Conservation (phyloP, 805 yeast genomes). For the Saturnispora besseyi region DNA sequence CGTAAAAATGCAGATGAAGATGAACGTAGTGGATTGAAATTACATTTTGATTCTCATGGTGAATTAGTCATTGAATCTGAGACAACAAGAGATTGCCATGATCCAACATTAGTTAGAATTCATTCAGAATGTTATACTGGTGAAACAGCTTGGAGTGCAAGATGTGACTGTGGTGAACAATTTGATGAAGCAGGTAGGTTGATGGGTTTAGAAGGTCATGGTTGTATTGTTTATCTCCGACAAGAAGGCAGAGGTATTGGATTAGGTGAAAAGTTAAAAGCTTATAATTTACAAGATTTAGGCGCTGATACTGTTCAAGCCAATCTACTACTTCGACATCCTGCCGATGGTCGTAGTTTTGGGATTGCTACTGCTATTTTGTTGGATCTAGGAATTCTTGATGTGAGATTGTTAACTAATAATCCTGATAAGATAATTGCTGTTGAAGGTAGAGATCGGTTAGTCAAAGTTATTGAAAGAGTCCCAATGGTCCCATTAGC, state of each 20-base stretch:
- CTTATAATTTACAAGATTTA: slow-evolving; percentile 91
- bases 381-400: slow-evolving; percentile 64
- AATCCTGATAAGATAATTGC: slow-evolving; percentile 95
- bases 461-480: slow-evolving; percentile 72
- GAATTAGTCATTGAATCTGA: slow-evolving; percentile 26
- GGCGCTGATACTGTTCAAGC: slow-evolving; percentile 99
- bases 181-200: slow-evolving; percentile 94
- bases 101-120: slow-evolving; percentile 68
- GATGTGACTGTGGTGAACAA: slow-evolving; percentile 99
- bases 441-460: slow-evolving; percentile 77
- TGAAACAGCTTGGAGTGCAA: slow-evolving; percentile 97
- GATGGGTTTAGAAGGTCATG: slow-evolving; percentile 82
- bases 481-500: slow-evolving; percentile 97
- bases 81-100: slow-evolving; percentile 17
- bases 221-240: slow-evolving; percentile 89
- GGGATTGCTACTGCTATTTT: slow-evolving; percentile 90
- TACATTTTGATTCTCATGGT: slow-evolving; percentile 35
- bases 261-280: slow-evolving; percentile 93
- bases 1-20: slow-evolving; percentile 62
- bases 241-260: slow-evolving; percentile 99
- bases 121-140: slow-evolving; percentile 99
- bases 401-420: slow-evolving; percentile 77
- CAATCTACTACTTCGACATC: slow-evolving; percentile 83
- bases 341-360: slow-evolving; percentile 95
- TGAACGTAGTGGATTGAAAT: slow-evolving; percentile 30